phyloP scores from a whole-genome alignment of 331 rosid species.

The Quercus lobata region DNA sequence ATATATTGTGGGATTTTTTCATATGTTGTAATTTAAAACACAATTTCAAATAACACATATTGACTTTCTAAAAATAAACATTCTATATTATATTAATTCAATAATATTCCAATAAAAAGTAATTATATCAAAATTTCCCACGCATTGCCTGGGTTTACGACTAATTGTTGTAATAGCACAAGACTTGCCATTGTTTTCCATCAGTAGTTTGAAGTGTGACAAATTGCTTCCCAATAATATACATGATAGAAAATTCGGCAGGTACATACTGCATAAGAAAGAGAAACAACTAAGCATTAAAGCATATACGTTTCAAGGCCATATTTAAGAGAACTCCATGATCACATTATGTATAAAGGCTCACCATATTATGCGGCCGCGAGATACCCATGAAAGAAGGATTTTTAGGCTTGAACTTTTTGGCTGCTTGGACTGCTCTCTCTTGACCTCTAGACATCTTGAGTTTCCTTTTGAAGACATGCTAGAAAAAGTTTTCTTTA shows the following conservation, averaged over 20 bases:
- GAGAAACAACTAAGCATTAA: not conserved
- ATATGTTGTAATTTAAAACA: too few relatives aligned
- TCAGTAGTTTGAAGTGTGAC: not conserved
- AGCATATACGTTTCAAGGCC: not conserved
- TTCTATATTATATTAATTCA: too few relatives aligned
- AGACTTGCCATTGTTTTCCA: not conserved
- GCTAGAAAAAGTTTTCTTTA: not conserved
- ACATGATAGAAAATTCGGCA: not conserved
- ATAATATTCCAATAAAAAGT: too few relatives aligned
- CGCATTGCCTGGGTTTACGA: rapidly evolving
- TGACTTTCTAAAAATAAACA: too few relatives aligned
- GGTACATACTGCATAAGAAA: not conserved
- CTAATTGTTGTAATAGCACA: not conserved
- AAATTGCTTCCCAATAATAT: not conserved
- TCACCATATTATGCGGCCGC: not conserved
- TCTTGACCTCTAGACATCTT: not conserved
- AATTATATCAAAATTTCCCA: too few relatives aligned
- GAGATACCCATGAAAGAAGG: conserved; percentile 15
- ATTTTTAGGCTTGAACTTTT: not conserved
- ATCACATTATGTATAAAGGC: not conserved
- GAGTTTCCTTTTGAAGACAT: not conserved
- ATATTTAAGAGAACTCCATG: too few relatives aligned
- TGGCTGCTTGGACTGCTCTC: not conserved
- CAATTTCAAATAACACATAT: too few relatives aligned
- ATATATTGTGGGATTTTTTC: too few relatives aligned